Conservation (phyloP, 495 filamentous ascomycete species). For the Aspergillus affinis region DNA sequence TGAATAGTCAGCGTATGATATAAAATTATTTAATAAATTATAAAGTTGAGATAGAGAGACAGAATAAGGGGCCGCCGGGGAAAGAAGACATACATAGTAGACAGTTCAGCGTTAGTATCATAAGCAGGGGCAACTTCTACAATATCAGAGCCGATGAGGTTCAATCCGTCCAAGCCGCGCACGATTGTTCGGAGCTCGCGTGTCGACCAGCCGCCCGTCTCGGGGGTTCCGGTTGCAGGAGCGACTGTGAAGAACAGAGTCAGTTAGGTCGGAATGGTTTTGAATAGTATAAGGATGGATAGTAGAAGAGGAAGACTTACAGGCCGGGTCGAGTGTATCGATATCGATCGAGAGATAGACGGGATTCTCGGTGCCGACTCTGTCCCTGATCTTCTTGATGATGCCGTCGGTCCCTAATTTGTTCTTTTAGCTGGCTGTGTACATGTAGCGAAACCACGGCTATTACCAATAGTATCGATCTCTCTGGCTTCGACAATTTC, state of each 20-base stretch:
- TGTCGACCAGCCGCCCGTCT: constrained; percentile 85
- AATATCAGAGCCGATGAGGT: constrained; percentile 76
- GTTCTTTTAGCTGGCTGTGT: background rate
- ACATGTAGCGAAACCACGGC: background rate
- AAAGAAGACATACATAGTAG: constrained; percentile 48
- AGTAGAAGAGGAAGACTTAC: constrained; percentile 36
- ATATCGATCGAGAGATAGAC: constrained; percentile 89
- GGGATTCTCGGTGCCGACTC: constrained; percentile 68
- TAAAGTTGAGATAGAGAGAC: background rate
- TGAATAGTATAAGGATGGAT: background rate
- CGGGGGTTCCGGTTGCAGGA: constrained; percentile 81
- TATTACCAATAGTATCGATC: constrained; percentile 71
- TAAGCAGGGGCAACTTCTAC: constrained; percentile 75
- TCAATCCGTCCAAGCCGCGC: constrained; percentile 70
- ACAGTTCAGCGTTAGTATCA: constrained; percentile 67
- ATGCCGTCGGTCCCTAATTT: constrained; percentile 55
- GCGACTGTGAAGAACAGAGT: constrained; percentile 47
- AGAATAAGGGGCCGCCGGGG: background rate
- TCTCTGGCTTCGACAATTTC: constrained; percentile 77
- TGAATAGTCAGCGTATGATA: too few relatives aligned
- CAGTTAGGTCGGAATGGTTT: background rate
- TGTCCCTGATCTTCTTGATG: constrained; percentile 69
- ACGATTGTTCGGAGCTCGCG: constrained; percentile 74
- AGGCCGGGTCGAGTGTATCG: constrained; percentile 83
- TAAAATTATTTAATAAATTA: background rate